phyloP scores from a whole-genome alignment of 129 eudicot species.

The Tagetes erecta region DNA sequence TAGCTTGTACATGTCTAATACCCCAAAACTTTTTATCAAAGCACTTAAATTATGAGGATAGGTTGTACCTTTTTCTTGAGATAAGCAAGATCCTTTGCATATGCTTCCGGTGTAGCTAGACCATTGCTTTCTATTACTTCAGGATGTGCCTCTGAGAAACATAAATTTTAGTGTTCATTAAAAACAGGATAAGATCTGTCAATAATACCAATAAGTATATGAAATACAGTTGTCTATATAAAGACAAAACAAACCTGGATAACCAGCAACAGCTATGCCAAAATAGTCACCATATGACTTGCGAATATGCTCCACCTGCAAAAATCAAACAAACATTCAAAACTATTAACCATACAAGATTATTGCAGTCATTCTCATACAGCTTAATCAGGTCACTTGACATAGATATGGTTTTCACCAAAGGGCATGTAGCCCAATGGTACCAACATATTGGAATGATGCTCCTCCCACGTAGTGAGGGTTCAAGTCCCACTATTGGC shows the following conservation, averaged over 20 bases:
- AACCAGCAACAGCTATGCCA: slow-evolving; percentile 98
- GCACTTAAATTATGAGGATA: slow-evolving; percentile 11
- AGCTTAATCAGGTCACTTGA: not conserved
- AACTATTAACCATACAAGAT: not conserved
- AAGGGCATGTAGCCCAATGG: too few species aligned
- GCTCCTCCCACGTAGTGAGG: too few species aligned
- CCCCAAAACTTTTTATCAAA: slow-evolving; percentile 6
- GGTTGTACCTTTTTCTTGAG: slow-evolving; percentile 74
- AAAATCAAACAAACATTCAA: slow-evolving; percentile 4
- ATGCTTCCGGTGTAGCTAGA: slow-evolving; percentile 71
- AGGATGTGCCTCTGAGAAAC: slow-evolving; percentile 88
- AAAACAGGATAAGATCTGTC: not conserved
- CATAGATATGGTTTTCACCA: not conserved
- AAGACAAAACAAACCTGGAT: slow-evolving; percentile 65
- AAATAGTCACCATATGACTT: slow-evolving; percentile 82
- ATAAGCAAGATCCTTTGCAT: slow-evolving; percentile 80
- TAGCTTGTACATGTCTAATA: not conserved
- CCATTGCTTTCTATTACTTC: slow-evolving; percentile 78
- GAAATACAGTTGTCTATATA: slow-evolving; percentile 9
- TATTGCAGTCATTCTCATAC: not conserved
- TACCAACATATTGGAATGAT: too few species aligned
- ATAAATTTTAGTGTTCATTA: not conserved
- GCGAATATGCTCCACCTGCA: slow-evolving; percentile 87
- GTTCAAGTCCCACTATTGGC: too few species aligned
- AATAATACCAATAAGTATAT: not conserved